Evolutionary conservation across 2,329 filamentous ascomycete genomes (phyloP).

Genomic region (Talaromyces rugulosus): DNA sequence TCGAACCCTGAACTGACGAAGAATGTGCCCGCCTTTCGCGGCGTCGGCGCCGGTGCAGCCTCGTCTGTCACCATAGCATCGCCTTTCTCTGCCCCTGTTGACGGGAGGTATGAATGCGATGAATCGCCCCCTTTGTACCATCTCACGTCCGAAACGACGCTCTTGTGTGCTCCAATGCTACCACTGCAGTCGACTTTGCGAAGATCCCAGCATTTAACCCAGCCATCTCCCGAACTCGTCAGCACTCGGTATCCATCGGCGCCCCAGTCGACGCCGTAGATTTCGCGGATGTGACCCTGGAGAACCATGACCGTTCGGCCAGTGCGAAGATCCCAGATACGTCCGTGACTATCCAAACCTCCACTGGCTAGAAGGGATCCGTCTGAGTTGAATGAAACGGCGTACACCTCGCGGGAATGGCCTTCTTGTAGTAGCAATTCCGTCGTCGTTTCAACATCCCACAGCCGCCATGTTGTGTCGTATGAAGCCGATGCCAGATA

Average conservation of each 20-base stretch:
- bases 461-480: constrained; percentile 94
- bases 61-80: constrained; percentile 33
- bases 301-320: constrained; percentile 94
- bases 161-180: constrained; percentile 84
- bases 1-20: constrained; percentile 90
- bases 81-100: constrained; percentile 63
- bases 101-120: constrained; percentile 57
- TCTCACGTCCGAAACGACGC: constrained; percentile 84
- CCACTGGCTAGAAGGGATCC: constrained; percentile 86
- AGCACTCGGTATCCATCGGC: constrained; percentile 86
- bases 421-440: constrained; percentile 89
- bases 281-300: constrained; percentile 88
- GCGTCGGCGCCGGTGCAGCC: constrained; percentile 38
- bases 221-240: constrained; percentile 89
- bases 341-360: constrained; percentile 90
- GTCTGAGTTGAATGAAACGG: constrained; percentile 84
- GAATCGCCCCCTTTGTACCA: constrained; percentile 91
- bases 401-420: constrained; percentile 88
- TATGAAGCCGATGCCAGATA: constrained; percentile 92
- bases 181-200: constrained; percentile 80
- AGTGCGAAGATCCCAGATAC: constrained; percentile 91
- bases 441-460: constrained; percentile 82
- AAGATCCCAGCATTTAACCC: constrained; percentile 97
- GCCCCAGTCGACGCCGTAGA: constrained; percentile 90
- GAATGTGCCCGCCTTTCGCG: constrained; percentile 87